Evolutionary conservation across 1,139 yeast species (phyloP), one percentile per base, ranked within the genome.

Genomic region (Taiozyma sp.): DNA sequence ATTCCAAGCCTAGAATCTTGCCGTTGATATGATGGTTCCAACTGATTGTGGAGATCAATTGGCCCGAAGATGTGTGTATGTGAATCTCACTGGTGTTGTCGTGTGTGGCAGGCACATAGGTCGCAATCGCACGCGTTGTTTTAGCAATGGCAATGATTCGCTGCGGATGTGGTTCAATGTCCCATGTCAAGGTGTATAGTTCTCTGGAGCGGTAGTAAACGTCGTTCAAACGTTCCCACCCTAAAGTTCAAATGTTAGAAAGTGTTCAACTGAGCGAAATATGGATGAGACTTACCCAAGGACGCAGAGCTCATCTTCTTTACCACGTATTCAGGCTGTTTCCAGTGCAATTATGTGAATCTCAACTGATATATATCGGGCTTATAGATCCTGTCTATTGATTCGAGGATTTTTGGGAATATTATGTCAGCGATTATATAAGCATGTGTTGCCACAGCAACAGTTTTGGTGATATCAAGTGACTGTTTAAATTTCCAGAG

Each of bases 1-100:
- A 81, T 42, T 81, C 83, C 24, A 85, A 75, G 10, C 79, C 78
- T 1, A 79, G 71, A 47, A 88, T 79, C 9, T 78, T 76, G 1
- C 81, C 79, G 19, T 76, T 74, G 64, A 68, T 81, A 73, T 69
- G 57, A 26, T 59, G 63, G 14, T 62, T 62, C 66, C 64, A 64
- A 2, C 54, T 54, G 26, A 63, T 57, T 4, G 53, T 39, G 21
- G 53, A 50, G 28, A 63, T 49, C 10, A 52, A 44, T 8, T 46
- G 51, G 2, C 66, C 65, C 11, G 57, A 46, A 1, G 62, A 63
- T 3, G 57, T 50, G 34, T 46, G 53, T 3, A 62, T 47, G 32
- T 52, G 56, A 9, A 62, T 56, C 24, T 46, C 43, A 6, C 50
- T 48, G 3, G 48, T 48, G 13, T 48, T 52, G 1, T 50, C 54